These are phyloP conservation scores for Globisporangium nagaii DNA, from an alignment of 352 stramenopile genomes.

Conservation along the genomic window DNA sequence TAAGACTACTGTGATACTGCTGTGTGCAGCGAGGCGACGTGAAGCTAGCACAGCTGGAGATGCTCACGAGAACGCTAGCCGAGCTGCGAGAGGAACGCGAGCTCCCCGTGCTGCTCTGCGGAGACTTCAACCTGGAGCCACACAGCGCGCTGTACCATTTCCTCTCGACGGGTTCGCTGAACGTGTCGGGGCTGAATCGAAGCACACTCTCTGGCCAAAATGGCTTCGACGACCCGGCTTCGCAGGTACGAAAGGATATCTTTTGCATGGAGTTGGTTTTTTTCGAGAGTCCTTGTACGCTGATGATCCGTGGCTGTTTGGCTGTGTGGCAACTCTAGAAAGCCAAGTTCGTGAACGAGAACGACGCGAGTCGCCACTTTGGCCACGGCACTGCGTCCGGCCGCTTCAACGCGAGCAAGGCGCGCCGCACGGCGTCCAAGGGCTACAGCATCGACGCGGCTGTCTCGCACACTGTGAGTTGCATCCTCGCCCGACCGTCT, in stretches of 20 bases:
- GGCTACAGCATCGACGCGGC: constrained; percentile 12
- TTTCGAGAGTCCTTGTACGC: neutral
- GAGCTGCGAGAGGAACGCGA: constrained; percentile 15
- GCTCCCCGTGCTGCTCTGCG: constrained; percentile 38
- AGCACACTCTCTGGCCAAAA: constrained; percentile 46
- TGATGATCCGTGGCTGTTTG: neutral
- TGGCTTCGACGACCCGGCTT: constrained; percentile 6
- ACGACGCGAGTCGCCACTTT: constrained; percentile 26
- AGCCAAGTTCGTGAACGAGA: constrained; percentile 28
- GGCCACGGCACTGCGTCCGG: constrained; percentile 32
- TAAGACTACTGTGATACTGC: neutral
- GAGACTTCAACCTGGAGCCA: constrained; percentile 64
- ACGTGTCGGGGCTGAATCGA: constrained; percentile 39
- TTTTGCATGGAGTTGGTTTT: too few species aligned
- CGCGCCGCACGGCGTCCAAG: constrained; percentile 16
- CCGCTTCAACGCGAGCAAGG: constrained; percentile 23
- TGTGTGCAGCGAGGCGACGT: constrained; percentile 48
- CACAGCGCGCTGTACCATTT: constrained; percentile 65
- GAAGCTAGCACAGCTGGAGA: constrained; percentile 55
- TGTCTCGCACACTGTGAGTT: constrained; percentile 24
- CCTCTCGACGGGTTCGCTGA: constrained; percentile 34
- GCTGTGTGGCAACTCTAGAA: constrained; percentile 11
- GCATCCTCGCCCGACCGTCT: neutral
- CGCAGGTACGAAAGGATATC: too few species aligned
- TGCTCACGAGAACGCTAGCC: constrained; percentile 31